A percentile compares a stretch with the other conserved stretches of the same genome.
phyloP scores from a whole-genome alignment of 1,284 basidiomycete genomes.

The Polyporus tsugae region DNA sequence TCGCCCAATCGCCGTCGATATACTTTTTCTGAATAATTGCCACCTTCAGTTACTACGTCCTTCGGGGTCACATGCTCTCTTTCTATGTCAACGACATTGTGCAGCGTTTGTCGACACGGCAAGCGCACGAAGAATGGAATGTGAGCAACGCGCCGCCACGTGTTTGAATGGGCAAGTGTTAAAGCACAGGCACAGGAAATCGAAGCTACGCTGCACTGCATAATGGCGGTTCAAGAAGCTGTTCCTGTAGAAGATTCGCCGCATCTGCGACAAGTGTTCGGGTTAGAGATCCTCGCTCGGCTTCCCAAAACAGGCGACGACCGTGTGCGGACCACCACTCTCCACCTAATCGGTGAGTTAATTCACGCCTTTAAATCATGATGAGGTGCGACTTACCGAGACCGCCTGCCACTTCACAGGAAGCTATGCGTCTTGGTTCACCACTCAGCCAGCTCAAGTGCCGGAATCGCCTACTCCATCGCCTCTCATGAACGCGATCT shows the following conservation, averaged over 20 bases:
- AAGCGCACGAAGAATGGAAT: constrained; percentile 68
- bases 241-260: constrained; percentile 77
- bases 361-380: background rate
- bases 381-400: background rate
- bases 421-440: constrained; percentile 88
- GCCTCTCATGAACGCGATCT: constrained; percentile 66
- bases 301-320: constrained; percentile 71
- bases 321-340: constrained; percentile 75
- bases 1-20: constrained; percentile 18
- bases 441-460: constrained; percentile 54
- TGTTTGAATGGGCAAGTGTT: background rate
- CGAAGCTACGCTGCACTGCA: constrained; percentile 85
- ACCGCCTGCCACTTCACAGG: constrained; percentile 51
- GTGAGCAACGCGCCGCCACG: constrained; percentile 48
- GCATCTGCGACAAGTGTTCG: constrained; percentile 75
- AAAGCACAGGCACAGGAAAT: constrained; percentile 61
- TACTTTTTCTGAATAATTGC: background rate
- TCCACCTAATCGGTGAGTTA: constrained; percentile 73
- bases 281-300: constrained; percentile 69
- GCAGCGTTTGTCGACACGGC: constrained; percentile 54
- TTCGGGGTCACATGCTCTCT: constrained; percentile 82
- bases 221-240: constrained; percentile 87
- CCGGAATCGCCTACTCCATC: constrained; percentile 46
- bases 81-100: constrained; percentile 71
- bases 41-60: constrained; percentile 79